These are phyloP conservation scores for Ceratocystis ficicola DNA, from an alignment of 2,329 filamentous ascomycete genomes.

Conservation along the genomic window DNA sequence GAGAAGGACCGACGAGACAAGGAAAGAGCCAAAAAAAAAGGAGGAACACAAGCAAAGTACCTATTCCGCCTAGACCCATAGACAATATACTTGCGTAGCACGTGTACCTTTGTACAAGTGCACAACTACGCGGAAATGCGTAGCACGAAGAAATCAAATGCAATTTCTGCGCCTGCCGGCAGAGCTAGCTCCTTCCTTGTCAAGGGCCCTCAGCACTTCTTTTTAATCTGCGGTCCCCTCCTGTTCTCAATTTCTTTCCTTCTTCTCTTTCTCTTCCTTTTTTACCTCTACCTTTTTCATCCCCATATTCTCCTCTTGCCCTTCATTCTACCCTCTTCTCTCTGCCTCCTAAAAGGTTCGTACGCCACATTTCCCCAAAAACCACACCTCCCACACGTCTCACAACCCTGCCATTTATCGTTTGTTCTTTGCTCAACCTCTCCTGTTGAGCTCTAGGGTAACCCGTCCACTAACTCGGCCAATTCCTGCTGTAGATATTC, in stretches of 20 bases:
- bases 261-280: conserved; percentile 23
- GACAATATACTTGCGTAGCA: background rate
- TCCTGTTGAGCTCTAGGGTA: background rate
- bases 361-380: background rate
- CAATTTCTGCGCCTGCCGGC: conserved; percentile 19
- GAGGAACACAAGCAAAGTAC: background rate
- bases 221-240: conserved; percentile 23
- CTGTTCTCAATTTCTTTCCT: conserved; percentile 28
- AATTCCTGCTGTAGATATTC: background rate
- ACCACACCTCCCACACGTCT: background rate
- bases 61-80: background rate
- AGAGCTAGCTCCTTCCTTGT: conserved; percentile 18
- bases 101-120: background rate
- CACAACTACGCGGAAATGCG: background rate
- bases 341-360: conserved; percentile 12
- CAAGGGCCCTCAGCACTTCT: conserved; percentile 13
- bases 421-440: conserved; percentile 20
- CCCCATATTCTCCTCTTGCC: conserved; percentile 22
- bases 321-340: conserved; percentile 20
- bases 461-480: conserved; percentile 17
- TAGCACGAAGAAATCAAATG: conserved; percentile 14
- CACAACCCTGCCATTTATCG: conserved; percentile 19
- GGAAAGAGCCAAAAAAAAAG: background rate
- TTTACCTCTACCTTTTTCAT: conserved; percentile 22
- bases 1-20: conserved; percentile 8